Percentiles rank a stretch among this genome's conserved stretches.
Conservation (phyloP, 352 stramenopile species). For the Phytophthora aleatoria region DNA sequence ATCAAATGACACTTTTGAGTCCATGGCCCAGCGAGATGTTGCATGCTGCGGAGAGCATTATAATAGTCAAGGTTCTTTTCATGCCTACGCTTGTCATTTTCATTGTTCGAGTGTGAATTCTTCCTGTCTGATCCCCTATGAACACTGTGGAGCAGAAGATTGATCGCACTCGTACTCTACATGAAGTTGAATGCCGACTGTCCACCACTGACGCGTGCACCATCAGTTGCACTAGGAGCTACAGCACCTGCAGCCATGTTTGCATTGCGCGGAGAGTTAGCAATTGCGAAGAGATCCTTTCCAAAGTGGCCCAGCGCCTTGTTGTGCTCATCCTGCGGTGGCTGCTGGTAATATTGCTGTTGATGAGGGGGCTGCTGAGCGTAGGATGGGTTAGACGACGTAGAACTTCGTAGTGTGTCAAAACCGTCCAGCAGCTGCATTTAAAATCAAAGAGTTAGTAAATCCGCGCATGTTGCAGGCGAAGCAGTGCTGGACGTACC, state of each 20-base stretch:
- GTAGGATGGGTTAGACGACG: constrained; percentile 41
- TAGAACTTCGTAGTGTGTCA: constrained; percentile 45
- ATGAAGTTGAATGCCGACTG: constrained; percentile 90
- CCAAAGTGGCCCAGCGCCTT: constrained; percentile 79
- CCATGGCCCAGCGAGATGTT: constrained; percentile 8
- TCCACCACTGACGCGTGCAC: constrained; percentile 32
- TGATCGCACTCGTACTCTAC: constrained; percentile 55
- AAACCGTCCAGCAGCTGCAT: constrained; percentile 55
- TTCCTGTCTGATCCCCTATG: constrained; percentile 9
- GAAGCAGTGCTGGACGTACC: constrained; percentile 42
- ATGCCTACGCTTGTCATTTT: constrained; percentile 23
- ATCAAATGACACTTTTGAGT: constrained; percentile 4
- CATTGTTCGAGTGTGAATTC: constrained; percentile 18
- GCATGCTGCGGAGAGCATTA: constrained; percentile 19
- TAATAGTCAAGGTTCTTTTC: constrained; percentile 25
- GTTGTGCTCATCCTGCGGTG: constrained; percentile 56
- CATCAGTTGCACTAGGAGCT: constrained; percentile 17
- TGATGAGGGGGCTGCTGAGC: constrained; percentile 33
- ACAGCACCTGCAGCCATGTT: constrained; percentile 22
- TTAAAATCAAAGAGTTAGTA: constrained; percentile 3
- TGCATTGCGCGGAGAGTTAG: constrained; percentile 73
- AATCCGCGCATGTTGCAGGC: constrained; percentile 9
- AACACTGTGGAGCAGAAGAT: constrained; percentile 10
- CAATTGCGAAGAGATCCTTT: constrained; percentile 87
- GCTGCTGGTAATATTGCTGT: constrained; percentile 41